Percentiles rank a stretch among this genome's conserved stretches.
Evolutionary conservation across 225 moss, liverwort and hornwort species (phyloP).

Genomic region (Lunularia cruciata): DNA sequence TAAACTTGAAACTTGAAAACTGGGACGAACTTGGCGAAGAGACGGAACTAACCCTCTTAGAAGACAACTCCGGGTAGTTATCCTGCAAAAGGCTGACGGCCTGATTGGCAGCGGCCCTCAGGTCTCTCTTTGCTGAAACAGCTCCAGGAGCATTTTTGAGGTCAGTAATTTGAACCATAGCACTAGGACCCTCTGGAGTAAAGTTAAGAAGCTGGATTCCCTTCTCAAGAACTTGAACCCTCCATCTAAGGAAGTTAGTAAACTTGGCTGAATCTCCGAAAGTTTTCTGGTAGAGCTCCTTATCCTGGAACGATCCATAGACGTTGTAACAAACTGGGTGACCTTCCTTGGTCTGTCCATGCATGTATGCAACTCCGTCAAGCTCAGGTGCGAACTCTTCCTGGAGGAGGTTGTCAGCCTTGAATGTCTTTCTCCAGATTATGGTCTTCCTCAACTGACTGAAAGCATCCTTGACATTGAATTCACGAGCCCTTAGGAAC

Average conservation of each 20-base stretch:
- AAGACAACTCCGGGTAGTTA: constrained; percentile 32
- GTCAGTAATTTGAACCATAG: constrained; percentile 33
- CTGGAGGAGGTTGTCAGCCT: constrained; percentile 23
- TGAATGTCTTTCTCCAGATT: constrained; percentile 32
- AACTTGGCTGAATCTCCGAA: constrained; percentile 29
- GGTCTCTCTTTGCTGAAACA: constrained; percentile 21
- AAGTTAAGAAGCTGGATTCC: constrained; percentile 34
- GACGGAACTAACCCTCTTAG: constrained; percentile 18
- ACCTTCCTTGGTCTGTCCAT: constrained; percentile 26
- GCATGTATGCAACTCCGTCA: constrained; percentile 18
- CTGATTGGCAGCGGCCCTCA: constrained; percentile 1
- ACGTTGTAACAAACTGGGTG: constrained; percentile 35
- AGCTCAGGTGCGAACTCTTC: constrained; percentile 26
- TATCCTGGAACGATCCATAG: constrained; percentile 28
- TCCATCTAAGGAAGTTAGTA: constrained; percentile 22
- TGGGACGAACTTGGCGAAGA: neutral
- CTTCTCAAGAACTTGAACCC: constrained; percentile 35
- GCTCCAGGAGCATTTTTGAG: constrained; percentile 20
- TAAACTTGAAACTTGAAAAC: no score
- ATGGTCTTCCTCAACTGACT: constrained; percentile 32
- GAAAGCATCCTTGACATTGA: constrained; percentile 31
- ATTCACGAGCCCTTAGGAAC: constrained; percentile 41
- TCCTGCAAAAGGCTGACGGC: constrained; percentile 29
- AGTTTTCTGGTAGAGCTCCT: constrained; percentile 31
- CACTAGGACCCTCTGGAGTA: constrained; percentile 22